Evolutionary conservation across 2,329 filamentous ascomycete species (phyloP).

Genomic region (Microsporum audouinii): DNA sequence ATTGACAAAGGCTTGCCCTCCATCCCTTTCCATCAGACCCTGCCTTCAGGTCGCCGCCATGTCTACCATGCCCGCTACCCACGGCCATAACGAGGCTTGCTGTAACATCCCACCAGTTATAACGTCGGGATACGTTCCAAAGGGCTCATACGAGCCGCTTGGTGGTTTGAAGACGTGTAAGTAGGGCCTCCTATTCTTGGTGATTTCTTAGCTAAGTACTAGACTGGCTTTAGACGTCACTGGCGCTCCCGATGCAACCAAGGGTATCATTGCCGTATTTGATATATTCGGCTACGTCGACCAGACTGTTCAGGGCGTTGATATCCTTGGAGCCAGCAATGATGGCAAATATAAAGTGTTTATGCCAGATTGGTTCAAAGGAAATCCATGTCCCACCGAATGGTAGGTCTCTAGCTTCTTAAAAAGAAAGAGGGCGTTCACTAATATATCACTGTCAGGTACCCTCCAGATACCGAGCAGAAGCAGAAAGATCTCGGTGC

Average conservation of each 20-base stretch:
- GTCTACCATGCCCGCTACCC: not conserved
- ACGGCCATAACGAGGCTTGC: not conserved
- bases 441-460: not conserved
- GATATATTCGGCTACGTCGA: not conserved
- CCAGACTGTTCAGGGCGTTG: not conserved
- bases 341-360: not conserved
- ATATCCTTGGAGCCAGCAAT: not conserved
- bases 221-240: not conserved
- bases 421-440: not conserved
- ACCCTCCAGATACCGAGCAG: not conserved
- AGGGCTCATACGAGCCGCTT: not conserved
- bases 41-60: not conserved
- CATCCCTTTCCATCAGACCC: not conserved
- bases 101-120: not conserved
- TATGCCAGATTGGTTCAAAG: not conserved
- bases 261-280: not conserved
- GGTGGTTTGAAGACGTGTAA: not conserved
- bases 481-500: not conserved
- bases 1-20: not conserved
- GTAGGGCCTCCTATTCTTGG: not conserved
- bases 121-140: not conserved
- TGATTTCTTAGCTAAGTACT: not conserved
- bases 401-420: not conserved
- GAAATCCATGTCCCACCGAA: not conserved
- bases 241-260: not conserved